Percentiles rank a stretch among this genome's conserved stretches.
Conservation (phyloP, 2,329 filamentous ascomycete species). For the Talaromyces sp. region DNA sequence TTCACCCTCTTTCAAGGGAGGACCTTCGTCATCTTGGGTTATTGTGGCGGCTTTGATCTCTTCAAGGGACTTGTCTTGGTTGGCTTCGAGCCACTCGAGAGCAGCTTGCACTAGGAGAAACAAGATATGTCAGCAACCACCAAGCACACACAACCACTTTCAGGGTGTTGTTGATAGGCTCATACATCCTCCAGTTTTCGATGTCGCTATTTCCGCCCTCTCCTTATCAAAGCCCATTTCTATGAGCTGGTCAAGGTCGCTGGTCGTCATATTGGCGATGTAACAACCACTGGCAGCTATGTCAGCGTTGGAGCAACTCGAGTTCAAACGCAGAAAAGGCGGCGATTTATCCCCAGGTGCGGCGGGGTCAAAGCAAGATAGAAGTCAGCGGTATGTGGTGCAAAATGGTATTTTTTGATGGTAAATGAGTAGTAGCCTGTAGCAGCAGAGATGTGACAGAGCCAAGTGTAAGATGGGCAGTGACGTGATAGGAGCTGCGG, state of each 20-base stretch:
- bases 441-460: neutral
- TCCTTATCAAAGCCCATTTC: slow-evolving; percentile 77
- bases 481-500: neutral
- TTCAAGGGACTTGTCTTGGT: slow-evolving; percentile 80
- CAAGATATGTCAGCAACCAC: neutral
- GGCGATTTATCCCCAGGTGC: neutral
- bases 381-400: neutral
- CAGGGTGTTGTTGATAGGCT: slow-evolving; percentile 12
- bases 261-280: slow-evolving; percentile 29
- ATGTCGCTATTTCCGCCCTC: slow-evolving; percentile 75
- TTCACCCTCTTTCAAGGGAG: slow-evolving; percentile 64
- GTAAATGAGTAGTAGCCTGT: neutral
- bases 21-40: slow-evolving; percentile 53
- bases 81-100: slow-evolving; percentile 89
- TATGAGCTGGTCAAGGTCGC: slow-evolving; percentile 56
- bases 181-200: slow-evolving; percentile 74
- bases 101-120: slow-evolving; percentile 70
- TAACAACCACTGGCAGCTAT: neutral
- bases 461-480: neutral
- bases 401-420: neutral
- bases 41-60: slow-evolving; percentile 59
- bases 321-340: neutral
- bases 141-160: neutral
- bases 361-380: neutral
- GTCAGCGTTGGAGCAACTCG: neutral